These are phyloP conservation scores for Paspalum vaginatum DNA, from an alignment of 176 grass and related monocot species.

Conservation along the genomic window DNA sequence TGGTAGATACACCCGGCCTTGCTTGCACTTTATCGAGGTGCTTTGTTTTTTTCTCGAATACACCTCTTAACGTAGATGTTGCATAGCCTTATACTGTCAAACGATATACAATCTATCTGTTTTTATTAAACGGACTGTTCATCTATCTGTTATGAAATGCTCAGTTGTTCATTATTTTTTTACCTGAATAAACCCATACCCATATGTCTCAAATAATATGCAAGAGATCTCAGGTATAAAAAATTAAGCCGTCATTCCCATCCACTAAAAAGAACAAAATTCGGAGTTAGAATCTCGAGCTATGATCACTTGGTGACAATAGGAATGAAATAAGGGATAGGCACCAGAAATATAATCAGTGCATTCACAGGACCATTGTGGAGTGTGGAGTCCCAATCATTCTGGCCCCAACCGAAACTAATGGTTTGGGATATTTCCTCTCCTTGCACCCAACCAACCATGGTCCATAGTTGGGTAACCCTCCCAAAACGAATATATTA, in stretches of 20 bases:
- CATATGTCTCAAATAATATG: constrained; percentile 7
- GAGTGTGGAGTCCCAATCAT: constrained; percentile 62
- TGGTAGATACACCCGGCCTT: constrained; percentile 17
- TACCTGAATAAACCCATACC: neutral
- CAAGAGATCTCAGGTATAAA: neutral
- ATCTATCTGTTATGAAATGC: constrained; percentile 19
- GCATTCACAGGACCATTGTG: constrained; percentile 54
- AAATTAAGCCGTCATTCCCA: neutral
- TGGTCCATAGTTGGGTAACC: constrained; percentile 69
- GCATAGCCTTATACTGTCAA: constrained; percentile 11
- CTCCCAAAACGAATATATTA: constrained; percentile 68
- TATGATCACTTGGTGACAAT: constrained; percentile 40
- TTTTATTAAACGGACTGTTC: neutral
- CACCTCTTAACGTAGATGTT: neutral
- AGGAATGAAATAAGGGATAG: constrained; percentile 28
- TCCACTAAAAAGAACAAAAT: constrained; percentile 10
- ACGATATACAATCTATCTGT: neutral
- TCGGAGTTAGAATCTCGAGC: constrained; percentile 39
- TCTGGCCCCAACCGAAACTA: constrained; percentile 56
- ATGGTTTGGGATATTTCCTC: constrained; percentile 70
- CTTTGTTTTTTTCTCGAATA: neutral
- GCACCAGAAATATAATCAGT: constrained; percentile 43
- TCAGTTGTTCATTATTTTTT: constrained; percentile 13
- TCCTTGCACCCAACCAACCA: constrained; percentile 60
- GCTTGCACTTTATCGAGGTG: neutral